Evolutionary conservation across 202 grass and related monocot species (phyloP).

Genomic region (Saccharum hybrid): DNA sequence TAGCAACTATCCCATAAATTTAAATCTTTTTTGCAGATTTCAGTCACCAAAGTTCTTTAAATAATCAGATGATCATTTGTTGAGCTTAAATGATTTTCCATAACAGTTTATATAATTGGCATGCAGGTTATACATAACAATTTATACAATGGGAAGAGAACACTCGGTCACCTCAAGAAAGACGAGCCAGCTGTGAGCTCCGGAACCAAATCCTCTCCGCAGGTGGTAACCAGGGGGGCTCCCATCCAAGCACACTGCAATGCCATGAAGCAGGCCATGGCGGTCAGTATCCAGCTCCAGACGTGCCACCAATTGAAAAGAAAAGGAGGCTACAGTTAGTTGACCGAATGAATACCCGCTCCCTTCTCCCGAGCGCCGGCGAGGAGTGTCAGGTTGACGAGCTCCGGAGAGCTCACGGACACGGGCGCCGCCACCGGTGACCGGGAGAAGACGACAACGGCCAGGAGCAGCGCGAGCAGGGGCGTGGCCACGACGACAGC

Average conservation of each 20-base stretch:
- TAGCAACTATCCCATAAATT: background rate
- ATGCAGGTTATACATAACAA: background rate
- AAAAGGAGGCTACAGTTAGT: background rate
- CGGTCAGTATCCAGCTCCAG: background rate
- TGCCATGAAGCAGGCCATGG: background rate
- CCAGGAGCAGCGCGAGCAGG: slow-evolving; percentile 26
- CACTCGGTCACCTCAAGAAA: slow-evolving; percentile 52
- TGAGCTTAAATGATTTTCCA: background rate
- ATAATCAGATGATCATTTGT: background rate
- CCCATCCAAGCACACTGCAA: slow-evolving; percentile 89
- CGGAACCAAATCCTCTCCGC: slow-evolving; percentile 64
- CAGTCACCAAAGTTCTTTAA: background rate
- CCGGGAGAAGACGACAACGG: background rate
- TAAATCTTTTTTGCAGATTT: background rate
- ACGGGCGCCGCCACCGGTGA: background rate
- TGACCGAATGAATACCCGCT: slow-evolving; percentile 17
- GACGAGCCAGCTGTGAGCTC: slow-evolving; percentile 68
- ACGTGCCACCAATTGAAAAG: no score
- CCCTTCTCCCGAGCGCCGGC: slow-evolving; percentile 45
- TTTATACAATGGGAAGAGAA: background rate
- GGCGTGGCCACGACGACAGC: background rate
- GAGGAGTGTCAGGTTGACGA: slow-evolving; percentile 59
- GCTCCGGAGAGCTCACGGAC: background rate
- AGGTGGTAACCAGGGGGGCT: slow-evolving; percentile 73
- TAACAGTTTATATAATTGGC: background rate